Evolutionary conservation across 2,329 filamentous ascomycete genomes (phyloP).

Genomic region (Penicillium paneum): DNA sequence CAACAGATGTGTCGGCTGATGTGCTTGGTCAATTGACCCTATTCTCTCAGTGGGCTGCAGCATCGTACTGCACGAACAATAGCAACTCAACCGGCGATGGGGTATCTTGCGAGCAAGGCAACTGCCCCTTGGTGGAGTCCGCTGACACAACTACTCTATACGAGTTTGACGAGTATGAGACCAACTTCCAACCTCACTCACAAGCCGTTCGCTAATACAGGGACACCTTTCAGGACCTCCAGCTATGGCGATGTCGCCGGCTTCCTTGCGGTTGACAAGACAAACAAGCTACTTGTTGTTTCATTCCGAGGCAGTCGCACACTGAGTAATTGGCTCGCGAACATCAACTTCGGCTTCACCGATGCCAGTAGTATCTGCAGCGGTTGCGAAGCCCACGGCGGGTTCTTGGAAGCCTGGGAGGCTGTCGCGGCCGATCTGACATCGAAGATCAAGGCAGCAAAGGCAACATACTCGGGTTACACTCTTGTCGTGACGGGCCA

Average conservation of each 20-base stretch:
- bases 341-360: conserved; percentile 28
- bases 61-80: conserved; percentile 52
- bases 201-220: neutral
- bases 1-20: conserved; percentile 39
- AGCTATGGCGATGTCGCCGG: conserved; percentile 45
- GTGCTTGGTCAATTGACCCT: conserved; percentile 44
- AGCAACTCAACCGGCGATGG: conserved; percentile 45
- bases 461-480: conserved; percentile 38
- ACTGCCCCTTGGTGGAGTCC: conserved; percentile 49
- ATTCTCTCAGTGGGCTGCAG: conserved; percentile 53
- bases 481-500: conserved; percentile 50
- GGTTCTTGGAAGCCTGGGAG: conserved; percentile 51
- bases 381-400: conserved; percentile 44
- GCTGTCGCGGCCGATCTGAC: conserved; percentile 38
- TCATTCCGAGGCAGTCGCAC: conserved; percentile 37
- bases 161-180: conserved; percentile 50
- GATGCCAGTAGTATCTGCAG: conserved; percentile 42
- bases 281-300: conserved; percentile 39
- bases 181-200: neutral
- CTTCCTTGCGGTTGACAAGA: conserved; percentile 47
- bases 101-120: conserved; percentile 45
- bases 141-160: conserved; percentile 46
- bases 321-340: conserved; percentile 33
- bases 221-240: conserved; percentile 10
- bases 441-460: conserved; percentile 34